Base-by-base conservation (phyloP, 2,329 filamentous ascomycete genomes). In the Achaetomium macrosporum region DNA sequence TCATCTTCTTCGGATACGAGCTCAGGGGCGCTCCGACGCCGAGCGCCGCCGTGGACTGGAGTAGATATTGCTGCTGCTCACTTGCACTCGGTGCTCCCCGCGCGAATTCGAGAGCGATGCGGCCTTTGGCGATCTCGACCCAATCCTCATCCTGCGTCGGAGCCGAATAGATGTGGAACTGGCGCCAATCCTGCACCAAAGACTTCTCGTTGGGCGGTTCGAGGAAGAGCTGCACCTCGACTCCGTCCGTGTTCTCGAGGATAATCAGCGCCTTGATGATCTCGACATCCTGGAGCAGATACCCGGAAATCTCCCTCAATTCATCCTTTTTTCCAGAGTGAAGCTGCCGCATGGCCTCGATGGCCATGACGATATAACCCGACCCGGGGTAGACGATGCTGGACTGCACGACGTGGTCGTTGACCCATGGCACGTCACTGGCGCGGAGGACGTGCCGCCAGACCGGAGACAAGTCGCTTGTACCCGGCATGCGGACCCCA, bases 371-470 rank as follows among this genome's bases (percentile, higher is more conserved):
- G 1, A 71, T 42, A 47, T 66, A 68, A 1, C 66, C 65, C 1
- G 72, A 69, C n/a, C 70, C 74, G 33, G 76, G 73, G 48, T 74
- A 76, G 51, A 78, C 69, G 51, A 74, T 72, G 41, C 75, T 72
- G 56, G 68, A 71, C 41, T 75, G 68, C 53, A 79, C 74, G 41
- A 67, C 61, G 60, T 79, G 77, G 57, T 79, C 75, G 40, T 72
- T 65, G 9, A 76, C 68, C 62, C 79, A 80, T 2, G 70, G 69
- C 1, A 70, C 42, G 46, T 71, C 66, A 11, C 57, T 59, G 8
- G 65, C 58, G n/a, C 65, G 65, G 19, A 71, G 55, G n/a, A 69
- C 61, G 42, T 70, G 67, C 1, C 68, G 63, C 68, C 68, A 72
- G 5, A 60, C 61, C 0, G 68, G 68, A 35, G 66, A 62, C 7